Evolutionary conservation across 2,329 filamentous ascomycete species (phyloP).

Genomic region (Alternaria panax): DNA sequence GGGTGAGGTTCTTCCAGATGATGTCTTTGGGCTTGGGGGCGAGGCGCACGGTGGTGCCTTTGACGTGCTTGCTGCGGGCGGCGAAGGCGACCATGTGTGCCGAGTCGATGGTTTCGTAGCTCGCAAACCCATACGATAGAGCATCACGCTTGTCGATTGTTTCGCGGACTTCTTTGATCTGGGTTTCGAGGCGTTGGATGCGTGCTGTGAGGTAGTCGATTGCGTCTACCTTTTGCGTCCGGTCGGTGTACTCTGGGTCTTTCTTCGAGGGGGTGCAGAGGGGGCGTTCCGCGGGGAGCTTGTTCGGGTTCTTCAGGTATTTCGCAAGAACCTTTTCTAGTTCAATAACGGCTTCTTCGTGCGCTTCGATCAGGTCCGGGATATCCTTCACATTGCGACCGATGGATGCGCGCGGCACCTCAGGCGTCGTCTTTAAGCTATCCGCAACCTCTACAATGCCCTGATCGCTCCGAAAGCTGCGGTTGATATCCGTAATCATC

Average conservation of each 20-base stretch:
- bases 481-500: slow-evolving; percentile 82
- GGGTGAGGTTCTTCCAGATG: slow-evolving; percentile 91
- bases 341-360: slow-evolving; percentile 79
- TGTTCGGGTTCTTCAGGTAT: slow-evolving; percentile 86
- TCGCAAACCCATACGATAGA: slow-evolving; percentile 92
- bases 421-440: slow-evolving; percentile 76
- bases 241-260: slow-evolving; percentile 68
- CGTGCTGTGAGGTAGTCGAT: slow-evolving; percentile 91
- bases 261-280: slow-evolving; percentile 81
- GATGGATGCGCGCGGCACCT: slow-evolving; percentile 80
- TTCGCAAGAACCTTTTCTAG: slow-evolving; percentile 85
- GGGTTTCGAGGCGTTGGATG: slow-evolving; percentile 80
- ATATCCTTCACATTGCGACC: slow-evolving; percentile 92
- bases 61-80: slow-evolving; percentile 79
- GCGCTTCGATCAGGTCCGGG: slow-evolving; percentile 82
- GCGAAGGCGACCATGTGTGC: slow-evolving; percentile 88
- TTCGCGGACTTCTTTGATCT: slow-evolving; percentile 83
- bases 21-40: slow-evolving; percentile 90
- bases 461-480: slow-evolving; percentile 79
- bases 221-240: slow-evolving; percentile 82
- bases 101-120: slow-evolving; percentile 85
- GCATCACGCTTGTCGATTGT: slow-evolving; percentile 87
- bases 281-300: slow-evolving; percentile 78
- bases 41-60: slow-evolving; percentile 77
- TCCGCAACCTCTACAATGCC: slow-evolving; percentile 87